Base-by-base conservation (phyloP, 371 early-diverging fungal species). In the Mucor velutinosus region DNA sequence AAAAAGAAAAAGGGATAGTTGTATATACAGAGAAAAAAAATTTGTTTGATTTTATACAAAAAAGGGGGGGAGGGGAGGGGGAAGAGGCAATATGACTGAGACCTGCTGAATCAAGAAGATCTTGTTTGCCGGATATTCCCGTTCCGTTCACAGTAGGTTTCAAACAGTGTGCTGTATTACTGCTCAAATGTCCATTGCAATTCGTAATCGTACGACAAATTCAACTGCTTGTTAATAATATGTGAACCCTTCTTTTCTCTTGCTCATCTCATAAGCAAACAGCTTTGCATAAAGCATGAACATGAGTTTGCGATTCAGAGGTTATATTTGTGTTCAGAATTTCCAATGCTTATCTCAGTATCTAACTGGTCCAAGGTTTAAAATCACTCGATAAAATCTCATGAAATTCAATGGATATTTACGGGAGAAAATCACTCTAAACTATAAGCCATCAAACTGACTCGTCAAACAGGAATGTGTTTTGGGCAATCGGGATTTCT, bases 111-210 rank as follows among this genome's bases (percentile, higher is more conserved):
- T 39, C 39, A 60, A 43, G 29, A 30, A 29, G 32, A 56, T 30
- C 57, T 58, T 25, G 14, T 12, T 55, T 47, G 32, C 61, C 61
- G 61, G 61, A 61, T 61, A 47, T 47, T 61, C 33, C 61, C 61
- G 61, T 47, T 45, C 47, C 61, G 47, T 30, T 30, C 10, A 11
- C 21, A 45, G 47, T 43, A 35, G 45, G 45, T 43, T 45, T 37
- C 35, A 32, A 55, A 30, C 35, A 4, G 35, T 37, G 0, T 8
- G 37, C 10, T 43, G 14, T 10, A 45, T 45, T 45, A 45, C 45
- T 45, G 45, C 45, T n/a, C 37, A 37, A 37, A 37, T 45, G 45
- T 45, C 19, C 15, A 45, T n/a, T n/a, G 45, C 19, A 35, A 10
- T 4, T 0, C 7, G 5, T 19, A n/a, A 45, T 45, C 45, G 19